These are phyloP conservation scores for Hansenula lynferdii DNA, from an alignment of 1,139 yeast genomes.

Conservation along the genomic window DNA sequence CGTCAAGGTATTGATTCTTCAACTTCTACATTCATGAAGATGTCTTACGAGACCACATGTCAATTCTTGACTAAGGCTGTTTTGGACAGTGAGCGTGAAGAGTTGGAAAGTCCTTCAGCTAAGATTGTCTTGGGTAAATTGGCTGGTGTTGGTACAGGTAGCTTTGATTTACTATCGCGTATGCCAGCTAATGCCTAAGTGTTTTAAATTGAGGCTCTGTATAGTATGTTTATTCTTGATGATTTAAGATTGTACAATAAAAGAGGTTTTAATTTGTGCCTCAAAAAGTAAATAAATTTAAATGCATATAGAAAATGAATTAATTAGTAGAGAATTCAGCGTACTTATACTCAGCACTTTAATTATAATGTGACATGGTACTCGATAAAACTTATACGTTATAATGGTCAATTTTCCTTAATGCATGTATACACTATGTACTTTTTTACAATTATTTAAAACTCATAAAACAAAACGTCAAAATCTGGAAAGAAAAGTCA, in stretches of 20 bases:
- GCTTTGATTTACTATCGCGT: slow-evolving; percentile 80
- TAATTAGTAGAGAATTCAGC: not conserved
- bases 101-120: slow-evolving; percentile 91
- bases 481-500: slow-evolving; percentile 2
- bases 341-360: too few relatives aligned
- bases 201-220: not conserved
- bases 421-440: slow-evolving; percentile 1
- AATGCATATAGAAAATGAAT: not conserved
- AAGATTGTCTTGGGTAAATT: slow-evolving; percentile 90
- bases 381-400: too few relatives aligned
- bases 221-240: not conserved
- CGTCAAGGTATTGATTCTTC: slow-evolving; percentile 97
- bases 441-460: not conserved
- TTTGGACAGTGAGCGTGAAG: slow-evolving; percentile 85
- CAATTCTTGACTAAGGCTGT: slow-evolving; percentile 97
- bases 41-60: slow-evolving; percentile 99
- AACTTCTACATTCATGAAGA: slow-evolving; percentile 95
- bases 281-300: not conserved
- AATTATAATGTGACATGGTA: too few relatives aligned
- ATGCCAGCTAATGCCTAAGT: slow-evolving; percentile 34
- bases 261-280: not conserved
- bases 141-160: slow-evolving; percentile 92
- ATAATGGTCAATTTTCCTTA: not conserved
- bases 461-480: slow-evolving; percentile 1
- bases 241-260: not conserved